Base-by-base conservation (phyloP, 2,329 filamentous ascomycete species). In the Trichoderma koningiopsis region DNA sequence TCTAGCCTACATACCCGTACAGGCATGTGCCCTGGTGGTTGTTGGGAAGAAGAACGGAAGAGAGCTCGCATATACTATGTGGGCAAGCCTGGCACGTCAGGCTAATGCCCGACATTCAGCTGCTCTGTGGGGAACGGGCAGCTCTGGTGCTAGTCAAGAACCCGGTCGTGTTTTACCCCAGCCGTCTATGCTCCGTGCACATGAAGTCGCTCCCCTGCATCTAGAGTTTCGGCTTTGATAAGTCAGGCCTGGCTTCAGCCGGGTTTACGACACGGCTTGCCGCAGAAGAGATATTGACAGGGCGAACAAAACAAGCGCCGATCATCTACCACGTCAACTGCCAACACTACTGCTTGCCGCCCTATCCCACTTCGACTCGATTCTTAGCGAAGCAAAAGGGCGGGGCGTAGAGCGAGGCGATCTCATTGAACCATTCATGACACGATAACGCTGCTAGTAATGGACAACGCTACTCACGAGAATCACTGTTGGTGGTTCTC, bases 101-200 rank as follows among this genome's bases (percentile, higher is more conserved):
- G 37, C 55, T 27, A n/a, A 67, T 58, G 40, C 22, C 40, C 63
- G 55, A 59, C 53, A 59, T 59, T 67, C 55, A 67, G 63, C 53
- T 67, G 63, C 40, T 59, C 63, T 59, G 63, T 67, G 63, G 37
- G 35, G 29, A 43, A 58, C 29, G 56, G 53, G 53, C 40, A 33
- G 24, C 27, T 31, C 16, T 13, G 37, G 35, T 55, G 11, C 33
- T 33, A 49, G n/a, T 27, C 14, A 24, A 56, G 62, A 57, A 33
- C 63, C 53, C 35, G 53, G 63, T 49, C 27, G 31, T 57, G 63
- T 67, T 59, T 67, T 67, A 67, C 63, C 63, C 55, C 63, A 67
- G 55, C 63, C 49, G 22, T 27, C 55, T 59, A 59, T 59, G 40
- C 52, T 49, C n/a, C 16, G 35, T 27, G 11, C 29, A 24, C 31